Base-by-base conservation (phyloP, 176 grass and related monocot genomes). In the Lolium perenne region DNA sequence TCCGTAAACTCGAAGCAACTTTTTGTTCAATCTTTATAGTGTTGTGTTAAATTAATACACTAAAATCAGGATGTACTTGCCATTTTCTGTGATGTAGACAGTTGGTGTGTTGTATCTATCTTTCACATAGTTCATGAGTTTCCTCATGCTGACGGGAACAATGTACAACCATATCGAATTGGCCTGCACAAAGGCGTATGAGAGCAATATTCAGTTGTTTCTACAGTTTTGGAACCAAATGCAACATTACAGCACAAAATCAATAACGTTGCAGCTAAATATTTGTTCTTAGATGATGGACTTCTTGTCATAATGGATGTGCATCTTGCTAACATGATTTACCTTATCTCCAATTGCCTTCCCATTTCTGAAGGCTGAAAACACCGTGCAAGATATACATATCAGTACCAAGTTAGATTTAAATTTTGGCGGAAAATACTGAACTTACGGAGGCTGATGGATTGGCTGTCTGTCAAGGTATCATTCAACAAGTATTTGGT, bases 81-180 rank as follows among this genome's bases (percentile, higher is more conserved):
- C 86, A 88, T 92, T 95, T 86, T 95, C 93, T 47, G 93, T 95
- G 69, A 95, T 92, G 47, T 90, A 80, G 80, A 95, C 93, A 1
- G 80, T 65, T 68, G 93, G 93, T 10, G 83, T 91, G 29, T 87
- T 79, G 70, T 95, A 95, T 74, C 85, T 92, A 18, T 91, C 45
- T 48, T 92, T 95, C 75, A 95, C 80, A 67, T 95, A 92, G 76
- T 95, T 95, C 90, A 92, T 92, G 16, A 95, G 79, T 55, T 76
- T 89, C 53, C 93, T 92, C 32, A 95, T 67, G 58, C 93, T 91
- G 68, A 85, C 45, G 26, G 93, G 93, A 10, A 95, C 93, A 62
- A 95, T 92, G 79, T 95, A 95, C 35, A 95, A 18, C 93, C 88
- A 95, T 77, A 95, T 87, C 0, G 90, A 88, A 84, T 64, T 77